These are phyloP conservation scores for Amanita polypyramis DNA, from an alignment of 768 basidiomycete genomes.

Conservation along the genomic window DNA sequence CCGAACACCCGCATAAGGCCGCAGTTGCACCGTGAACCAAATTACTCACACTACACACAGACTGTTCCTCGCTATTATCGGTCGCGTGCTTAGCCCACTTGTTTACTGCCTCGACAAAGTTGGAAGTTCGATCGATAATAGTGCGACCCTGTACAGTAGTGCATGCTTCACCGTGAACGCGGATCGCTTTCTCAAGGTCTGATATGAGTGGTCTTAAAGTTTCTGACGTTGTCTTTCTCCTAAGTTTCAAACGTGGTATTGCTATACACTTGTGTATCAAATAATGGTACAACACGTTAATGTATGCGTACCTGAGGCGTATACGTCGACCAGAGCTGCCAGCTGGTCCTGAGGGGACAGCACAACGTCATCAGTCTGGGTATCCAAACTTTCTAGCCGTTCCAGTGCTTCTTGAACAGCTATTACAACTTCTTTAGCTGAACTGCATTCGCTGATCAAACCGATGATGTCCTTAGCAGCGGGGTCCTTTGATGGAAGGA, in stretches of 20 bases:
- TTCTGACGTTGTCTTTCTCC: constrained; percentile 31
- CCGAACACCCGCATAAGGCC: not conserved
- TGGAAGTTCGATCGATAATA: constrained; percentile 19
- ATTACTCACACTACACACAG: constrained; percentile 20
- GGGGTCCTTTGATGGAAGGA: constrained; percentile 27
- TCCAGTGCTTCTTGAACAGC: constrained; percentile 36
- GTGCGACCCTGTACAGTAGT: constrained; percentile 22
- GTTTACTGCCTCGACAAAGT: constrained; percentile 16
- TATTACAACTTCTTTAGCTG: constrained; percentile 37
- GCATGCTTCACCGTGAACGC: constrained; percentile 15
- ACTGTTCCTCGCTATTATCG: constrained; percentile 14
- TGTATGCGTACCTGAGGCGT: constrained; percentile 24
- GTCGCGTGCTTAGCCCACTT: constrained; percentile 21
- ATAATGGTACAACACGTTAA: not conserved
- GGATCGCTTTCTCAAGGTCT: constrained; percentile 23
- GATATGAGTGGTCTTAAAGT: constrained; percentile 30
- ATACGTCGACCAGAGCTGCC: constrained; percentile 26
- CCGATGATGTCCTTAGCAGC: constrained; percentile 28
- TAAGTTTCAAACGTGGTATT: constrained; percentile 33
- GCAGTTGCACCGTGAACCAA: not conserved
- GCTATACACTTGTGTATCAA: constrained; percentile 18
- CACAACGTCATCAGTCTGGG: constrained; percentile 15
- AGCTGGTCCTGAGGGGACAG: constrained; percentile 23
- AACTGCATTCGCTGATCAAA: constrained; percentile 28
- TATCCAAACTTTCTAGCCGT: constrained; percentile 17